Conservation (phyloP, 2,329 filamentous ascomycete genomes). For the Diaporthe citrichinensis region DNA sequence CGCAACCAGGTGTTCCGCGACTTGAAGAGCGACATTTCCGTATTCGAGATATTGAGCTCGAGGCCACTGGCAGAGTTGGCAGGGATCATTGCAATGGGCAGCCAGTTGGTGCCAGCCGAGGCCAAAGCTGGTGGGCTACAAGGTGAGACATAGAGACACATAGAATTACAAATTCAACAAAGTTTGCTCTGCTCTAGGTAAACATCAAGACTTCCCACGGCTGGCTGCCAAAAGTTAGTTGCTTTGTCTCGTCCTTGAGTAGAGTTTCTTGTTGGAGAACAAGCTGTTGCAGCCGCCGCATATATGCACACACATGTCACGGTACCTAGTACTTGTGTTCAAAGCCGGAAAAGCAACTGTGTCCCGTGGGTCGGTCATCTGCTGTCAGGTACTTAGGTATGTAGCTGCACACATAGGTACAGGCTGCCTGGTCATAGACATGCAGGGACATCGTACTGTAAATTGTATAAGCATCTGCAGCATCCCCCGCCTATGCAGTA, state of each 20-base stretch:
- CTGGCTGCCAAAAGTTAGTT: no score
- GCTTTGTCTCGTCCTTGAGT: no score
- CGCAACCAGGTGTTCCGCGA: constrained; percentile 31
- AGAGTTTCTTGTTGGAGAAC: constrained; percentile 7
- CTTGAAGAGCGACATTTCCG: constrained; percentile 35
- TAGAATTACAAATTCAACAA: no score
- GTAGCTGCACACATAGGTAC: neutral
- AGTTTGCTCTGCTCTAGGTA: no score
- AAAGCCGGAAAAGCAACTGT: constrained; percentile 11
- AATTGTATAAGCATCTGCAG: neutral
- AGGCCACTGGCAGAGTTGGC: neutral
- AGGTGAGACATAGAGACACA: no score
- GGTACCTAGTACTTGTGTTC: neutral
- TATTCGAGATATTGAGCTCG: constrained; percentile 39
- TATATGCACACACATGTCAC: neutral
- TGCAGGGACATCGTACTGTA: neutral
- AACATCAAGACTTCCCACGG: no score
- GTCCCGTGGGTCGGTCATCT: neutral
- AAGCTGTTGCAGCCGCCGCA: neutral
- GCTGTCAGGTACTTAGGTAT: neutral
- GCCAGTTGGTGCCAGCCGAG: neutral
- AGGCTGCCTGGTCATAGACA: neutral
- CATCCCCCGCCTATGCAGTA: neutral
- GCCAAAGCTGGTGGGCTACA: no score
- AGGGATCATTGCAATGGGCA: neutral